Conservation (phyloP, 1,284 basidiomycete species). For the Sanghuangporus baumii region DNA sequence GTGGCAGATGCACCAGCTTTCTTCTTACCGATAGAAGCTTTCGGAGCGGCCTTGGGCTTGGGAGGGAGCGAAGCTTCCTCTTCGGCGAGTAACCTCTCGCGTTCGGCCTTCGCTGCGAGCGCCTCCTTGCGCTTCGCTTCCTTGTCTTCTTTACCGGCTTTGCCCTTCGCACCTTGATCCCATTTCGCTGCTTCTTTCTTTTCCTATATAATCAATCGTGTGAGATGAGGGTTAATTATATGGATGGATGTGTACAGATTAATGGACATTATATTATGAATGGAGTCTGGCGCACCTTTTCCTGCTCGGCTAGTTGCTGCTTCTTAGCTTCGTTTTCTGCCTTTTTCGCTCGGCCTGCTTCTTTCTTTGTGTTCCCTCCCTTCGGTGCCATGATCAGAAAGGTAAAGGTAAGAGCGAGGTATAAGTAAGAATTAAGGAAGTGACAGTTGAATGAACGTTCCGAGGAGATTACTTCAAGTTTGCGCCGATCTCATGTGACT, state of each 20-base stretch:
- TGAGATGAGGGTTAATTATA: background rate
- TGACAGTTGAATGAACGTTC: background rate
- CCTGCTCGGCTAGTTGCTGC: constrained; percentile 50
- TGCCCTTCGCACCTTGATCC: constrained; percentile 60
- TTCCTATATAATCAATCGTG: constrained; percentile 41
- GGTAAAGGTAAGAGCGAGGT: background rate
- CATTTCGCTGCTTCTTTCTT: constrained; percentile 76
- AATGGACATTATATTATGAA: background rate
- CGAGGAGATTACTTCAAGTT: background rate
- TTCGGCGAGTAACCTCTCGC: constrained; percentile 71
- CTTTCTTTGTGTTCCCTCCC: constrained; percentile 86
- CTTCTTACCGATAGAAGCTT: constrained; percentile 58
- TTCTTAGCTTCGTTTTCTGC: constrained; percentile 88
- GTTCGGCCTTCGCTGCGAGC: constrained; percentile 71
- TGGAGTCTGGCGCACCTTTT: constrained; percentile 40
- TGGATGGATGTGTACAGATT: constrained; percentile 6
- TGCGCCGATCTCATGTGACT: no score
- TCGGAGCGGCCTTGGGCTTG: constrained; percentile 63
- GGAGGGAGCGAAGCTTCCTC: constrained; percentile 71
- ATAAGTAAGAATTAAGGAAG: background rate
- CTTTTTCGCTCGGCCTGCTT: constrained; percentile 83
- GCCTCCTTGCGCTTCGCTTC: constrained; percentile 74
- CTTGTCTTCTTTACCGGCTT: constrained; percentile 67
- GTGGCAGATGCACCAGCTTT: constrained; percentile 32
- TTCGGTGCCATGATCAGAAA: constrained; percentile 65